Percentiles rank a stretch among this genome's conserved stretches.
These are phyloP conservation scores for Podospora australis DNA, from an alignment of 495 filamentous ascomycete genomes.

Conservation along the genomic window DNA sequence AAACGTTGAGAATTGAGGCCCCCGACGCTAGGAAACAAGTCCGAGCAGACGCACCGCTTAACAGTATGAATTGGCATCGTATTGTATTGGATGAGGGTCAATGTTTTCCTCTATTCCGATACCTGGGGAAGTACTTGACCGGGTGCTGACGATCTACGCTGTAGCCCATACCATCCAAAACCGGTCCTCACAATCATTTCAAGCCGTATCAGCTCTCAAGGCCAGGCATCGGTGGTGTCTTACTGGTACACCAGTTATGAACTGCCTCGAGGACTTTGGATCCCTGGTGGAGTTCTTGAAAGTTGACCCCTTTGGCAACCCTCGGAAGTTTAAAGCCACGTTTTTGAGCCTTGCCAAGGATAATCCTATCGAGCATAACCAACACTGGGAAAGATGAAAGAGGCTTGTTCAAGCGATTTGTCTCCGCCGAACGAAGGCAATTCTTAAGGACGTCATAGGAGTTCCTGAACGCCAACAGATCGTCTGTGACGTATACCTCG, in stretches of 20 bases:
- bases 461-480: background rate
- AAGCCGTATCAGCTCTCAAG: conserved; percentile 21
- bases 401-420: background rate
- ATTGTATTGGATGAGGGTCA: background rate
- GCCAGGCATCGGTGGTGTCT: conserved; percentile 39
- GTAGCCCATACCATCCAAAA: conserved; percentile 17
- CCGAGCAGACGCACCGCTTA: background rate
- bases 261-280: conserved; percentile 44
- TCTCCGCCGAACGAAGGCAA: background rate
- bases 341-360: background rate
- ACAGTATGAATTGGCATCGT: background rate
- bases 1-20: background rate
- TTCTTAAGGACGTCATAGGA: background rate
- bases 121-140: background rate
- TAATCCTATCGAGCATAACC: too few species aligned
- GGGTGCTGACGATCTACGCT: background rate
- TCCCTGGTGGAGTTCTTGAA: conserved; percentile 43
- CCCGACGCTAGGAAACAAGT: background rate
- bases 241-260: conserved; percentile 47
- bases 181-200: conserved; percentile 8
- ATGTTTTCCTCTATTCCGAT: background rate
- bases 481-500: background rate
- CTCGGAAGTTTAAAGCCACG: background rate
- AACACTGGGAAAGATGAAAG: too few species aligned
- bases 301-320: conserved; percentile 18